Evolutionary conservation across 2,329 filamentous ascomycete genomes (phyloP), one percentile per base, ranked within the genome.

Genomic region (Hymenoscyphus repandus): DNA sequence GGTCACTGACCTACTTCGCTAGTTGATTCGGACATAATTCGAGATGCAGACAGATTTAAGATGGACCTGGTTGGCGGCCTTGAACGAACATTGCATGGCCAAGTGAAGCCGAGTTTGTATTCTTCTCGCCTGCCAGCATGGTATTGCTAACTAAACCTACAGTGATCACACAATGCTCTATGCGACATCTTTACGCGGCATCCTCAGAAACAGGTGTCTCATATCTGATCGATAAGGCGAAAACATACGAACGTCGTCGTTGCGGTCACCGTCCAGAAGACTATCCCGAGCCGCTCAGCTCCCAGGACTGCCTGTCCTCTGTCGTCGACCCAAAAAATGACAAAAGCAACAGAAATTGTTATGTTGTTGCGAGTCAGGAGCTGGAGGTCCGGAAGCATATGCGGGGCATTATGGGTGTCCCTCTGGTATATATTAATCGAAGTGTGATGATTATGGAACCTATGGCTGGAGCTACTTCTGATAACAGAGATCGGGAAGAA

Each of bases 1-100:
- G 32, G 42, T 46, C 55, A 42, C 51, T 39, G 39, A 27, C 31
- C n/a, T 5, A 5, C 49, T 51, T 40, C 50, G 57, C 59, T 61
- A 82, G 83, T 96, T 54, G 91, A 96, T 66, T 88, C 89, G 52
- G 83, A 90, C 58, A 88, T 97, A 62, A 79, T 97, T 46, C 78
- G 81, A 64, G 89, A 95, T 67, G 84, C 90, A 18, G 82, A 86
- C 58, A 80, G 82, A 45, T 93, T 88, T 74, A 93, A 92, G 64
- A 96, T 96, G 86, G 87, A 95, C 55, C 74, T 96, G n/a, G 74
- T 87, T 45, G 78, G 79, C 34, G 82, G 85, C 18, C 73, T 96
- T 30, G 82, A 91, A 65, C 79, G 87, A 52, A 93, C 90, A n/a
- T 75, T 96, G 3, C 89, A 95, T 65, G 91, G 89, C 54, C 80